Conservation (phyloP, 202 grass and related monocot genomes). For the Carex arenaria region DNA sequence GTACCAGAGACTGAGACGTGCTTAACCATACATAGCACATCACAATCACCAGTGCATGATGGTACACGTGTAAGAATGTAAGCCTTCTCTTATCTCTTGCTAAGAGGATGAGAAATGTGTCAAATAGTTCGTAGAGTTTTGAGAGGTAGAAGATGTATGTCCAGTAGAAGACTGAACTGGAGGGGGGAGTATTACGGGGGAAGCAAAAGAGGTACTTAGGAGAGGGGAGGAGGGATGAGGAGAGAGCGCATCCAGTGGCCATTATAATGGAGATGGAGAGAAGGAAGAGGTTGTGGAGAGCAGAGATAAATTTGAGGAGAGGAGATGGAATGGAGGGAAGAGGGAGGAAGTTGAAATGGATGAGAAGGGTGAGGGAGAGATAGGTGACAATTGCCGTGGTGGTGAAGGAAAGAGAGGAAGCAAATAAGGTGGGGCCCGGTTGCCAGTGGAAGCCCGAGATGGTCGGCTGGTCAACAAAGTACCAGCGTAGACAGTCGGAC, state of each 20-base stretch:
- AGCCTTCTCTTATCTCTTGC: slow-evolving; percentile 50
- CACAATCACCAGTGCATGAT: slow-evolving; percentile 79
- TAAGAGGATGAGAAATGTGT: slow-evolving; percentile 87
- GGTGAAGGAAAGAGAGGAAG: slow-evolving; percentile 48
- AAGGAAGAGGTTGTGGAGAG: slow-evolving; percentile 62
- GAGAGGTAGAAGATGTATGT: slow-evolving; percentile 92
- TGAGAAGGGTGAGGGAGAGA: slow-evolving; percentile 57
- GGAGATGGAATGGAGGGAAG: slow-evolving; percentile 21
- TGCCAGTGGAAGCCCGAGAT: slow-evolving; percentile 66
- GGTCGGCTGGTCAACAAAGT: slow-evolving; percentile 64
- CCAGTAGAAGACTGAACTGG: slow-evolving; percentile 87
- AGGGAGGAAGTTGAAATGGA: slow-evolving; percentile 45
- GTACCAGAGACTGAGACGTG: slow-evolving; percentile 69
- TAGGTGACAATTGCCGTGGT: slow-evolving; percentile 44
- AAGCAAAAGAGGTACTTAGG: slow-evolving; percentile 67
- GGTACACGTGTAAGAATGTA: slow-evolving; percentile 89
- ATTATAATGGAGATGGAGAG: slow-evolving; percentile 62
- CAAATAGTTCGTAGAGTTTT: slow-evolving; percentile 84
- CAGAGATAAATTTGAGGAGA: slow-evolving; percentile 45
- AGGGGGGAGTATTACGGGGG: slow-evolving; percentile 35
- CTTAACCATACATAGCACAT: slow-evolving; percentile 97
- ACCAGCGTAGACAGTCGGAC: slow-evolving; percentile 34
- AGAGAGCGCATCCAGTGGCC: slow-evolving; percentile 63
- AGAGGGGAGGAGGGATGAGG: slow-evolving; percentile 27
- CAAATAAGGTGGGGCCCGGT: slow-evolving; percentile 42